phyloP scores from a whole-genome alignment of 148 eudicot species.

The Chenopodium album region DNA sequence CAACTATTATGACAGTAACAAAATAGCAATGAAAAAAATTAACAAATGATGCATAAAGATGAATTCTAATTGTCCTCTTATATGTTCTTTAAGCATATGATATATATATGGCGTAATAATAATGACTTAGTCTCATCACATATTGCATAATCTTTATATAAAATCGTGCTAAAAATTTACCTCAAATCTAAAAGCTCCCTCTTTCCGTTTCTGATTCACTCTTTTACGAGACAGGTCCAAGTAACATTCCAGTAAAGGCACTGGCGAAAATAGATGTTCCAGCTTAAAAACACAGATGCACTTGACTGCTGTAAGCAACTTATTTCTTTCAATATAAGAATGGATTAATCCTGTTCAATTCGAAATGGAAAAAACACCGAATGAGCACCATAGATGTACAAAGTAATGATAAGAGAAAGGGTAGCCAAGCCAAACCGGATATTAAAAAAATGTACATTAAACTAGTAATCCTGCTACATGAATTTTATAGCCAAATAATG shows the following conservation, averaged over 20 bases:
- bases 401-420: too few species aligned
- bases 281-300: conserved; percentile 19
- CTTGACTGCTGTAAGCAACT: conserved; percentile 10
- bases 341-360: conserved; percentile 17
- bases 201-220: neutral
- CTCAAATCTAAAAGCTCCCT: neutral
- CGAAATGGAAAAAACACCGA: too few species aligned
- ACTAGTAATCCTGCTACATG: too few species aligned
- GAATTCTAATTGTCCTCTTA: too few species aligned
- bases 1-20: too few species aligned
- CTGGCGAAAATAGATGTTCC: neutral
- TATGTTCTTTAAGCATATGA: neutral
- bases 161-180: neutral
- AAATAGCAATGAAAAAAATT: too few species aligned
- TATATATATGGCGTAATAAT: neutral
- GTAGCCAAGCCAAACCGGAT: too few species aligned
- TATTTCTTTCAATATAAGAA: neutral
- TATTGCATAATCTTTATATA: neutral
- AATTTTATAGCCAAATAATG: too few species aligned
- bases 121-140: neutral
- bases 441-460: too few species aligned
- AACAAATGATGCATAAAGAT: too few species aligned
- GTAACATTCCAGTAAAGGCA: conserved; percentile 19
- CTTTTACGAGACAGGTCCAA: neutral
- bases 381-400: too few species aligned